Conservation (phyloP, 2,329 filamentous ascomycete species). For the Fusarium subglutinans region DNA sequence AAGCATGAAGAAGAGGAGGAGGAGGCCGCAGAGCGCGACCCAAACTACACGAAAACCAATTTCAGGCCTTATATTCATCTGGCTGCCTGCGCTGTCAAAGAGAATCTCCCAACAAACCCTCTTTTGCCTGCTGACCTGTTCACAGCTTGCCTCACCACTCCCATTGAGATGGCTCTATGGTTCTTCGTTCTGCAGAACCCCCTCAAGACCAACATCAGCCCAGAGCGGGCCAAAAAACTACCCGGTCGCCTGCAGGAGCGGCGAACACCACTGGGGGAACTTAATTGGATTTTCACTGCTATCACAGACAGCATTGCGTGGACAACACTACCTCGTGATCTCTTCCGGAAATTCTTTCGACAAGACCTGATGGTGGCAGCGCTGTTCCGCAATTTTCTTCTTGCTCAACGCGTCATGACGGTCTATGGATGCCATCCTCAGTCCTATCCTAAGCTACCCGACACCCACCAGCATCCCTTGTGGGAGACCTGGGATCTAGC, state of each 20-base stretch:
- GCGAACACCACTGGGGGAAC: constrained; percentile 89
- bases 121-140: constrained; percentile 94
- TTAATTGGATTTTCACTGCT: constrained; percentile 99
- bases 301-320: constrained; percentile 99
- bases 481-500: constrained; percentile 99
- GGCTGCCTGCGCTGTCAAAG: constrained; percentile 88
- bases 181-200: constrained; percentile 97
- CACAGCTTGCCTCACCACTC: constrained; percentile 93
- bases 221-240: constrained; percentile 87
- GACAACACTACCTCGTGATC: constrained; percentile 88
- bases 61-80: constrained; percentile 82
- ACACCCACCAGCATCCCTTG: constrained; percentile 92
- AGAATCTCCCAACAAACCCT: constrained; percentile 94
- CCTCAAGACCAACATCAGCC: constrained; percentile 71
- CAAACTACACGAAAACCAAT: constrained; percentile 81
- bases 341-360: constrained; percentile 96
- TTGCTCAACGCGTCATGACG: constrained; percentile 95
- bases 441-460: constrained; percentile 89
- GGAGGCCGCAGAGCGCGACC: constrained; percentile 79
- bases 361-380: constrained; percentile 99
- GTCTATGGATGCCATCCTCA: constrained; percentile 96
- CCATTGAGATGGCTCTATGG: constrained; percentile 95
- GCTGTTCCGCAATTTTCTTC: constrained; percentile 92
- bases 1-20: constrained; percentile 93
- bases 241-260: constrained; percentile 92